Evolutionary conservation across 805 yeast species (phyloP), one percentile per base, ranked within the genome.

Genomic region (Cyberlindnera euphorbiiphila): DNA sequence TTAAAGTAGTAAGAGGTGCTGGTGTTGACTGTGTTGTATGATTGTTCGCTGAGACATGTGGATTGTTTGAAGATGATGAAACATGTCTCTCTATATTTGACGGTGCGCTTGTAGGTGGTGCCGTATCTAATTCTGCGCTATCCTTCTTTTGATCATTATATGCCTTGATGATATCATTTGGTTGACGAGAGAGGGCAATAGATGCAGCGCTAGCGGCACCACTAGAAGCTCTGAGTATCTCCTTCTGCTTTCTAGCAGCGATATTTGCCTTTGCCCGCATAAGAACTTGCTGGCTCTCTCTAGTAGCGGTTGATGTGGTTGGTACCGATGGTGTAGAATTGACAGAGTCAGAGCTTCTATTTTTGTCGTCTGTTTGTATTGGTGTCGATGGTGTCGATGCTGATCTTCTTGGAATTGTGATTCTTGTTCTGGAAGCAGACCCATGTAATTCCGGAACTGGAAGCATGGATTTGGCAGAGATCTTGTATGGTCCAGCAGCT

Each of bases 401-500:
- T 11, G 44, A 42, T 30, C 51, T 52, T 27, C 51, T 47, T 29
- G 57, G 53, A 12, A 47, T 27, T 3, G 56, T 49, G 25, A 52
- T 50, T 36, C 47, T 51, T 0, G 54, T 43, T 27, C 47, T 42
- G 5, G 51, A 41, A 13, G 10, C 14, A 9, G 28, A 23, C 2
- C 10, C 25, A 13, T 29, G 32, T 20, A 73, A 51, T 41, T 68
- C 77, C 0, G 91, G 88, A 25, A 83, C 67, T 24, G 85, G 81
- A 62, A 79, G 74, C 93, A 85, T 84, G 2, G 91, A 75, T 52
- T 79, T 78, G 0, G 93, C 93, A 36, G 74, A 73, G 60, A 85
- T 69, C 44, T 81, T 82, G 53, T 81, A 85, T 0, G 91, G 87
- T 2, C 81, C 76, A 15, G 81, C 58, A 46, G 71, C 80, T 0